These are phyloP conservation scores for Hanseniaspora lindneri DNA, from an alignment of 805 yeast species.

Conservation along the genomic window DNA sequence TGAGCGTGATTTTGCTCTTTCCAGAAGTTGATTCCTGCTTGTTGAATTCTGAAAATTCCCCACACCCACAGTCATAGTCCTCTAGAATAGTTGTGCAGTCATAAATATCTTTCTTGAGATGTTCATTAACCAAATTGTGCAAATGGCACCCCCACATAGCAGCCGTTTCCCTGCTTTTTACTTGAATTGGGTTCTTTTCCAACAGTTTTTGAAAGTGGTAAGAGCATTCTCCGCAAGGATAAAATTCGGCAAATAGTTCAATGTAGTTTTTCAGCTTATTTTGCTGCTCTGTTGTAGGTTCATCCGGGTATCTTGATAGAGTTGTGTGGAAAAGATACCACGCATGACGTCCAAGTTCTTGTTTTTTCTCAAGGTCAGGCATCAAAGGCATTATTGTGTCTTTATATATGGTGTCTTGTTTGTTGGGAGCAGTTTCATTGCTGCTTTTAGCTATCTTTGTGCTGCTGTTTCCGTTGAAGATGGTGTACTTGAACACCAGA, in stretches of 20 bases:
- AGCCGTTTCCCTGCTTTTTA: conserved; percentile 61
- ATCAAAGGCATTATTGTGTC: conserved; percentile 74
- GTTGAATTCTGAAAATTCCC: conserved; percentile 43
- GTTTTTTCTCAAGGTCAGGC: conserved; percentile 58
- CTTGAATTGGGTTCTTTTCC: conserved; percentile 71
- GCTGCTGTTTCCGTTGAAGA: neutral
- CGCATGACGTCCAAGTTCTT: conserved; percentile 79
- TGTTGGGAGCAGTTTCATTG: neutral
- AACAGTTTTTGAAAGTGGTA: conserved; percentile 69
- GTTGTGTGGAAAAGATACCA: conserved; percentile 91
- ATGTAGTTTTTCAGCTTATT: conserved; percentile 53
- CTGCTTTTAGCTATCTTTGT: neutral
- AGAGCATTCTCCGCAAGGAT: conserved; percentile 97
- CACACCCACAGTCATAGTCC: conserved; percentile 95
- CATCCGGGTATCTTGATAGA: conserved; percentile 81
- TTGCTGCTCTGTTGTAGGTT: conserved; percentile 54
- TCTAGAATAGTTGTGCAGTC: conserved; percentile 79
- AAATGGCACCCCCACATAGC: conserved; percentile 93
- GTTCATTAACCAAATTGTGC: conserved; percentile 74
- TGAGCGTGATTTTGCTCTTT: conserved; percentile 30
- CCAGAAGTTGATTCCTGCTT: conserved; percentile 14
- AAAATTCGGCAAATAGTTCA: conserved; percentile 72
- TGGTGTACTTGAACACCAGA: conserved; percentile 10
- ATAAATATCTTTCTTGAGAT: conserved; percentile 55
- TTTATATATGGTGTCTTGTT: conserved; percentile 12